Percentiles rank a stretch among this genome's conserved stretches.
phyloP scores from a whole-genome alignment of 148 eudicot species.

The Mesembryanthemum crystallinum region DNA sequence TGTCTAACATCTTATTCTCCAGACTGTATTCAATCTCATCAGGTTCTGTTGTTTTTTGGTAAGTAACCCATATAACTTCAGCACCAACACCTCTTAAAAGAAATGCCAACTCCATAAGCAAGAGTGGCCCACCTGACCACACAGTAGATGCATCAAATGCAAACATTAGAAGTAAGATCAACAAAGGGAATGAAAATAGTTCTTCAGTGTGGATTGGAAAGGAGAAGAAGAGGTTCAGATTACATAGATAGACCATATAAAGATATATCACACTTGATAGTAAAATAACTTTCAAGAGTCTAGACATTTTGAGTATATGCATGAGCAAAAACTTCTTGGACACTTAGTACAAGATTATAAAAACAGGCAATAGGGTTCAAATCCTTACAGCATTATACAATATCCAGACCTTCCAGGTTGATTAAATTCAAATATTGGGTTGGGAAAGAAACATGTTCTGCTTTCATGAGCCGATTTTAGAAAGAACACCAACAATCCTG shows the following conservation, averaged over 20 bases:
- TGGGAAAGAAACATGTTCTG: background rate
- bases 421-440: background rate
- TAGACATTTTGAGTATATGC: background rate
- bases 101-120: conserved; percentile 77
- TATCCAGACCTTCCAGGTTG: conserved; percentile 1
- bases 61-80: conserved; percentile 73
- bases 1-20: conserved; percentile 67
- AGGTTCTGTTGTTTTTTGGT: conserved; percentile 57
- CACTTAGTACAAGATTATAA: background rate
- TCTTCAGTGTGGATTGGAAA: background rate
- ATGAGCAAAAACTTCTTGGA: background rate
- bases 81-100: conserved; percentile 64
- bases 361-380: background rate
- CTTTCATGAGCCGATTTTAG: background rate
- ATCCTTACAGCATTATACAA: background rate
- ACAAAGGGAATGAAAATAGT: background rate
- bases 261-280: background rate
- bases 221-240: background rate
- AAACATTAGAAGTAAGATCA: background rate
- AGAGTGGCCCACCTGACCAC: conserved; percentile 63
- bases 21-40: conserved; percentile 60
- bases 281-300: background rate
- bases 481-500: background rate
- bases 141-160: conserved; percentile 12
- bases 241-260: background rate